These are phyloP conservation scores for Trichoderma koningii DNA, from an alignment of 2,329 filamentous ascomycete genomes.

Conservation along the genomic window DNA sequence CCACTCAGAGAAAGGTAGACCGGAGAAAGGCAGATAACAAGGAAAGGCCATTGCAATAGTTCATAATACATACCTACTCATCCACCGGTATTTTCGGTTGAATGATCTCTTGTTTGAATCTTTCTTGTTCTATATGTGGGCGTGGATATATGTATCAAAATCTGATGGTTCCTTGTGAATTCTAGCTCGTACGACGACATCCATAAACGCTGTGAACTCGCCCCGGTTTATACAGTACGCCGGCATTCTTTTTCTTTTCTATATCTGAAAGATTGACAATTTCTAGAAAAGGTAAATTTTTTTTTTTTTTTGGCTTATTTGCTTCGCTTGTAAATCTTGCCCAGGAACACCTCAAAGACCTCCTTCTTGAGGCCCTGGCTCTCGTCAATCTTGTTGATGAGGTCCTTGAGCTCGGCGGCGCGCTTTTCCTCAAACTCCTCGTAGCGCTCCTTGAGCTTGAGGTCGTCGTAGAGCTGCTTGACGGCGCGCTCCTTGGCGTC, in stretches of 20 bases:
- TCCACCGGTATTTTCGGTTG: neutral
- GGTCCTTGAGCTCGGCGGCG: constrained; percentile 72
- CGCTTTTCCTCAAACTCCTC: constrained; percentile 86
- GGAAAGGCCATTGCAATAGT: constrained; percentile 6
- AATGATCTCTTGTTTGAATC: neutral
- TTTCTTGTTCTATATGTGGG: neutral
- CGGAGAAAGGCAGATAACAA: neutral
- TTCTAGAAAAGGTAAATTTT: neutral
- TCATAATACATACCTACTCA: constrained; percentile 11
- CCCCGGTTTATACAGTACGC: neutral
- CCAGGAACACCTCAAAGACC: constrained; percentile 85
- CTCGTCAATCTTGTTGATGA: constrained; percentile 83
- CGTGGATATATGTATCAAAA: constrained; percentile 15
- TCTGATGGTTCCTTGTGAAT: neutral
- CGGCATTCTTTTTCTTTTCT: neutral
- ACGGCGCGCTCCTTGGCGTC: constrained; percentile 77
- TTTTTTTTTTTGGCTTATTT: constrained; percentile 69
- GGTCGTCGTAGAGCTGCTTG: constrained; percentile 85
- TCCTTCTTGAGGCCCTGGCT: constrained; percentile 84
- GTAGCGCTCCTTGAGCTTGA: constrained; percentile 82
- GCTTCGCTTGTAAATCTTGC: constrained; percentile 97
- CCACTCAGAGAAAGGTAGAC: neutral
- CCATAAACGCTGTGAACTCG: neutral
- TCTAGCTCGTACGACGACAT: neutral
- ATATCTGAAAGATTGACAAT: neutral